Percentiles rank a stretch among this genome's conserved stretches.
phyloP scores from a whole-genome alignment of 805 yeast species.

The Wickerhamomyces alni region DNA sequence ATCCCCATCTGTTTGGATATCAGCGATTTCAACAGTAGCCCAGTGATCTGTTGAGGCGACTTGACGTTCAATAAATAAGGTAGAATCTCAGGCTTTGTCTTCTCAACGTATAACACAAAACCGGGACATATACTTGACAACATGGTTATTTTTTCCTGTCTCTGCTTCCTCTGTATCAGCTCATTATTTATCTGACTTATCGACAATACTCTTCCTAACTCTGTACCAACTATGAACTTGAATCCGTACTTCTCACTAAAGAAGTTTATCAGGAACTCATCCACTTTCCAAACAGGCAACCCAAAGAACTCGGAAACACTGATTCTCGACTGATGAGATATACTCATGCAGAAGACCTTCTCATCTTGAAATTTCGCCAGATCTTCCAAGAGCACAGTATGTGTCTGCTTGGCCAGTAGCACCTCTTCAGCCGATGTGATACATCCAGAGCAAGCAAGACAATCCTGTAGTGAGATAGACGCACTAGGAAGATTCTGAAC shows the following conservation, averaged over 20 bases:
- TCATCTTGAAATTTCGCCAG: slow-evolving; percentile 31
- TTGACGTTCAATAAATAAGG: slow-evolving; percentile 67
- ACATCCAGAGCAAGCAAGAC: slow-evolving; percentile 96
- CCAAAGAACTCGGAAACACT: slow-evolving; percentile 69
- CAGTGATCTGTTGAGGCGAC: slow-evolving; percentile 93
- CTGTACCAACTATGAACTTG: slow-evolving; percentile 73
- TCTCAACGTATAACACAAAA: slow-evolving; percentile 92
- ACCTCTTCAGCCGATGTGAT: slow-evolving; percentile 97
- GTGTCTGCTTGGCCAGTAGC: slow-evolving; percentile 84
- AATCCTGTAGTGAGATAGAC: slow-evolving; percentile 84
- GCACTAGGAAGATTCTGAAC: slow-evolving; percentile 58
- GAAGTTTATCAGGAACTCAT: slow-evolving; percentile 51
- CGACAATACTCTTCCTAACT: slow-evolving; percentile 69
- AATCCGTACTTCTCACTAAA: slow-evolving; percentile 62
- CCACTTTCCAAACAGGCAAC: slow-evolving; percentile 49
- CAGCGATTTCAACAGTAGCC: slow-evolving; percentile 59
- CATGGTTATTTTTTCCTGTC: slow-evolving; percentile 2
- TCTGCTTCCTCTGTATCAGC: slow-evolving; percentile 15
- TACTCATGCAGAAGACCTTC: slow-evolving; percentile 60
- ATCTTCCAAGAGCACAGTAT: slow-evolving; percentile 65
- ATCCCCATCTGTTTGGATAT: slow-evolving; percentile 29
- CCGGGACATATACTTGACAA: slow-evolving; percentile 88
- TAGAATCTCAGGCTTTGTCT: slow-evolving; percentile 83
- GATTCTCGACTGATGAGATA: slow-evolving; percentile 82
- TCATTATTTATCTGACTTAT: slow-evolving; percentile 44